Base-by-base conservation (phyloP, 345 rosid species). In the Boechera retrofracta region DNA sequence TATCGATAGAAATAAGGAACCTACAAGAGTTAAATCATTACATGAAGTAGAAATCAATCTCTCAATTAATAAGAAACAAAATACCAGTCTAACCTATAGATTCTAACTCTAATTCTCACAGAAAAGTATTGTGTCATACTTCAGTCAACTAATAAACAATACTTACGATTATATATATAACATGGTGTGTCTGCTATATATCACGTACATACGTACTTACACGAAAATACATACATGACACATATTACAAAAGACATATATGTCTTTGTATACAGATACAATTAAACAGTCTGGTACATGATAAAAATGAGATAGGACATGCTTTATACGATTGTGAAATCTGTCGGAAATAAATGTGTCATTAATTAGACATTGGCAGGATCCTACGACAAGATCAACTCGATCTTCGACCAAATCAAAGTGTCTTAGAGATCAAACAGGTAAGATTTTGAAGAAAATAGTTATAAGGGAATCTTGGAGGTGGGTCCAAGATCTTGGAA, bases 401-500 rank as follows among this genome's bases (percentile, higher is more conserved):
- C 62, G 55, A 77, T 71, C 71, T 77, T 70, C 12, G 72, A 77
- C 71, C 47, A 77, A 71, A 64, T 77, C 62, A 64, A 71, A 71
- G 67, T 56, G 53, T 70, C 71, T 56, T 18, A 36, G 76, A 70
- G 76, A 69, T 26, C 54, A 77, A 77, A 71, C 72, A 71, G 80
- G 81, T 77, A 64, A 64, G 76, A 71, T 71, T 44, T 77, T 55
- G 59, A 38, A 72, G 21, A 70, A 47, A 47, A 61, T 54, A n/a
- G 71, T 54, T 35, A 62, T 47, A 48, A 33, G 54, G 67, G 72
- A 64, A 71, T 71, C 76, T 56, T 28, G 28, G 66, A 64, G 21
- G 77, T 77, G 61, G 77, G 81, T 64, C 81, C 81, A 77, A 71
- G 47, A 77, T 77, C 77, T 77, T 77, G 67, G 66, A 70, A 63